Evolutionary conservation across 805 yeast species (phyloP).

Genomic region (Yamadazyma tumulicola): DNA sequence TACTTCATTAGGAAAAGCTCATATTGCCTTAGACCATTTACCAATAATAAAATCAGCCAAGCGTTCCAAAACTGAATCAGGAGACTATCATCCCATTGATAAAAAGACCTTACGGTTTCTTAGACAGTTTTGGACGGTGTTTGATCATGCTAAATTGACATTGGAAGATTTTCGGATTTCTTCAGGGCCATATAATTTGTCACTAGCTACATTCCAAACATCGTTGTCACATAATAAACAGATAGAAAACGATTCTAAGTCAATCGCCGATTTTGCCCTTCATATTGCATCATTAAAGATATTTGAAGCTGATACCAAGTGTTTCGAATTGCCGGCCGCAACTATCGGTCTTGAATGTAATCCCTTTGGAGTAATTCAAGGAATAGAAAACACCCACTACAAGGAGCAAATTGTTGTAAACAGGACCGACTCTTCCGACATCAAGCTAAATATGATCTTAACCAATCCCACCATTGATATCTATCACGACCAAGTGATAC

Average conservation of each 20-base stretch:
- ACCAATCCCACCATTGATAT: constrained; percentile 34
- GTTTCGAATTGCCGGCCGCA: constrained; percentile 36
- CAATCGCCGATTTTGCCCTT: constrained; percentile 14
- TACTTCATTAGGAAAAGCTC: constrained; percentile 16
- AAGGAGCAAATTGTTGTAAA: constrained; percentile 1
- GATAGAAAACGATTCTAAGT: constrained; percentile 9
- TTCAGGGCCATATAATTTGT: constrained; percentile 14
- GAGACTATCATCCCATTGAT: constrained; percentile 10
- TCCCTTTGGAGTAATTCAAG: constrained; percentile 21
- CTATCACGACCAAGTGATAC: constrained; percentile 36
- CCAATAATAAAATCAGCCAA: not conserved
- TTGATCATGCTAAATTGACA: constrained; percentile 15
- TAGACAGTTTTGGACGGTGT: constrained; percentile 9
- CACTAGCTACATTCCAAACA: constrained; percentile 20
- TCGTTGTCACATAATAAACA: constrained; percentile 10
- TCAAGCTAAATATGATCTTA: constrained; percentile 18
- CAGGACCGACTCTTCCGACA: constrained; percentile 4
- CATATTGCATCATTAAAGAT: constrained; percentile 28
- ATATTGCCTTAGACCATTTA: constrained; percentile 16
- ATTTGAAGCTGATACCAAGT: constrained; percentile 24
- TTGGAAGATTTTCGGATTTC: constrained; percentile 25
- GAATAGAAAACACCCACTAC: constrained; percentile 12
- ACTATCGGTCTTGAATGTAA: constrained; percentile 22
- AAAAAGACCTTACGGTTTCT: constrained; percentile 3
- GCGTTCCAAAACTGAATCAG: not conserved